Evolutionary conservation across 164 flowering plant species (phyloP).

Genomic region (Vitis riparia): DNA sequence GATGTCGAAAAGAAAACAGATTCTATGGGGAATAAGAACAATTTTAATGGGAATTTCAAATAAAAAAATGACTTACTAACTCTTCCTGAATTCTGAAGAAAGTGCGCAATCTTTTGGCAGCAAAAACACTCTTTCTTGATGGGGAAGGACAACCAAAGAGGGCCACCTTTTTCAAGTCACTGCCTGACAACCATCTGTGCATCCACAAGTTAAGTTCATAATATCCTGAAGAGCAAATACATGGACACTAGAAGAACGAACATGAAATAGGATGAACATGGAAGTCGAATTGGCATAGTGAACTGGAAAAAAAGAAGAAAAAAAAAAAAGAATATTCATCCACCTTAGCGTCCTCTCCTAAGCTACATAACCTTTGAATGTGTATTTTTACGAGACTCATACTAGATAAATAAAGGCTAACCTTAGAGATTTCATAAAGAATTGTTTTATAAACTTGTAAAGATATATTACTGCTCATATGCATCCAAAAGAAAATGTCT

Average conservation of each 20-base stretch:
- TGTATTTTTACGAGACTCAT: not conserved
- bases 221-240: not conserved
- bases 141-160: constrained; percentile 80
- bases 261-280: not conserved
- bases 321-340: not conserved
- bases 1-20: not conserved
- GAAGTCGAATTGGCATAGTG: too few species aligned
- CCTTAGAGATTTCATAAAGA: not conserved
- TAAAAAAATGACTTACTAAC: constrained; percentile 40
- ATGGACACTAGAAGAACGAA: not conserved
- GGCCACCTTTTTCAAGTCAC: constrained; percentile 68
- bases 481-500: too few species aligned
- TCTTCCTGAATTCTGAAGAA: constrained; percentile 68
- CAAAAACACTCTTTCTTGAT: constrained; percentile 39
- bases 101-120: constrained; percentile 69
- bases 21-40: not conserved
- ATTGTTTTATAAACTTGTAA: not conserved
- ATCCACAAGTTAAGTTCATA: constrained; percentile 5
- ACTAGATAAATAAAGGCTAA: not conserved
- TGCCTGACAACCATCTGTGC: constrained; percentile 72
- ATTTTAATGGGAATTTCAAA: not conserved
- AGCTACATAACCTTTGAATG: not conserved
- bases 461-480: too few species aligned
- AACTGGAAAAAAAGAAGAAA: too few species aligned
- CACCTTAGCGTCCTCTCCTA: not conserved